Percentiles rank a stretch among this genome's conserved stretches.
Conservation (phyloP, 2,329 filamentous ascomycete species). For the Arthrinium puccinioides region DNA sequence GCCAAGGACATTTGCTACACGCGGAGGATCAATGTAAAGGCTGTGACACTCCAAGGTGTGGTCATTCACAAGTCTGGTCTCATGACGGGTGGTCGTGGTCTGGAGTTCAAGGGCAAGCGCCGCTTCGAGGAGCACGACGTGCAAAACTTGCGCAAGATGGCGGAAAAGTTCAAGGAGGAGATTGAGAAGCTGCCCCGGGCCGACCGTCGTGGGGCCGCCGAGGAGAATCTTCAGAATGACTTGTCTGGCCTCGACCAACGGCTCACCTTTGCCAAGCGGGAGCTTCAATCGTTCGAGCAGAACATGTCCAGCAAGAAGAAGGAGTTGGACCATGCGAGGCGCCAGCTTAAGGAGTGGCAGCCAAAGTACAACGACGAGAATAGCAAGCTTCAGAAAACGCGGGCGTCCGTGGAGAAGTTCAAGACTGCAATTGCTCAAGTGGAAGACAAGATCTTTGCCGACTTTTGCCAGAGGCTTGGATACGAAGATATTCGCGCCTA, state of each 20-base stretch:
- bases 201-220: constrained; percentile 66
- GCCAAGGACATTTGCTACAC: constrained; percentile 88
- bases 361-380: constrained; percentile 72
- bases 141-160: constrained; percentile 71
- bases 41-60: constrained; percentile 89
- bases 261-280: constrained; percentile 62
- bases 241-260: constrained; percentile 73
- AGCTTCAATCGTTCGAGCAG: constrained; percentile 70
- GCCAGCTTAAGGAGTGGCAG: constrained; percentile 66
- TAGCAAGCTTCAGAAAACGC: constrained; percentile 55
- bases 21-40: constrained; percentile 80
- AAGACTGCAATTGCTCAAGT: constrained; percentile 64
- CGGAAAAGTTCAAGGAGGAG: constrained; percentile 69
- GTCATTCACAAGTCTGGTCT: constrained; percentile 94
- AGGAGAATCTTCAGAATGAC: constrained; percentile 76
- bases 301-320: constrained; percentile 81
- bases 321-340: constrained; percentile 66
- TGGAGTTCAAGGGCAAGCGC: constrained; percentile 66
- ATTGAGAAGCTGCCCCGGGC: constrained; percentile 73
- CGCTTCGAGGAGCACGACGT: constrained; percentile 88
- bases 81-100: constrained; percentile 90
- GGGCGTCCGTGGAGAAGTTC: constrained; percentile 43
- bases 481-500: constrained; percentile 89
- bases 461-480: constrained; percentile 80
- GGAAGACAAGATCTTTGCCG: constrained; percentile 79